phyloP scores from a whole-genome alignment of 1,284 basidiomycete species.

The Sporisorium graminicola region DNA sequence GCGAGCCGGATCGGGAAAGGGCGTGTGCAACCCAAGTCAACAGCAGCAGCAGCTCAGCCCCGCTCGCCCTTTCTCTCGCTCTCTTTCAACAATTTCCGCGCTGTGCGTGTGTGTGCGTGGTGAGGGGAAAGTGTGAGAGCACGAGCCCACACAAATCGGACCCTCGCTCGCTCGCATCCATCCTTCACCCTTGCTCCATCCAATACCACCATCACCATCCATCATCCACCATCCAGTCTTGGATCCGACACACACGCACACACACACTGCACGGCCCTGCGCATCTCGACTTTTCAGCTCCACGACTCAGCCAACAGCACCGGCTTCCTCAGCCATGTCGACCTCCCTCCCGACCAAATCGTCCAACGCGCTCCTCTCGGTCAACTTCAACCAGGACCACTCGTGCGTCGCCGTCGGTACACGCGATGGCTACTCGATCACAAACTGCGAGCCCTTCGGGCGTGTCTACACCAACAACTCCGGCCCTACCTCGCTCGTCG shows the following conservation, averaged over 20 bases:
- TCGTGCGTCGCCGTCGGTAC: constrained; percentile 95
- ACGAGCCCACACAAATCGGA: constrained; percentile 21
- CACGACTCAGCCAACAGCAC: not conserved
- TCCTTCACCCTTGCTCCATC: not conserved
- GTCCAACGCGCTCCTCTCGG: constrained; percentile 56
- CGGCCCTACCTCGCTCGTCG: constrained; percentile 94
- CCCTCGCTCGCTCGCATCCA: not conserved
- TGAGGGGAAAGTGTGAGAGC: not conserved
- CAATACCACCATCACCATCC: not conserved
- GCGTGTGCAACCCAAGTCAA: no score
- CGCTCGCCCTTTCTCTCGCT: no score
- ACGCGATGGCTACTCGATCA: constrained; percentile 93
- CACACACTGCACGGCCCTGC: no score
- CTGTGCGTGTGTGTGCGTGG: not conserved
- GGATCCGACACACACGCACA: not conserved
- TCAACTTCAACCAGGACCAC: constrained; percentile 63
- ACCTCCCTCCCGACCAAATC: constrained; percentile 39
- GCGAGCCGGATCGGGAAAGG: constrained; percentile 10
- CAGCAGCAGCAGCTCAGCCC: no score
- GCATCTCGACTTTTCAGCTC: not conserved
- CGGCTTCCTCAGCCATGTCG: constrained; percentile 16
- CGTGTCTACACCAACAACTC: constrained; percentile 92
- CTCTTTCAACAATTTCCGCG: no score
- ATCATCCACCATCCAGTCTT: no score
- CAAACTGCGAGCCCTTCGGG: constrained; percentile 97